A percentile compares a stretch with the other conserved stretches of the same genome.
Evolutionary conservation across 2,329 filamentous ascomycete genomes (phyloP).

Genomic region (Cercospora zeae-maydis): DNA sequence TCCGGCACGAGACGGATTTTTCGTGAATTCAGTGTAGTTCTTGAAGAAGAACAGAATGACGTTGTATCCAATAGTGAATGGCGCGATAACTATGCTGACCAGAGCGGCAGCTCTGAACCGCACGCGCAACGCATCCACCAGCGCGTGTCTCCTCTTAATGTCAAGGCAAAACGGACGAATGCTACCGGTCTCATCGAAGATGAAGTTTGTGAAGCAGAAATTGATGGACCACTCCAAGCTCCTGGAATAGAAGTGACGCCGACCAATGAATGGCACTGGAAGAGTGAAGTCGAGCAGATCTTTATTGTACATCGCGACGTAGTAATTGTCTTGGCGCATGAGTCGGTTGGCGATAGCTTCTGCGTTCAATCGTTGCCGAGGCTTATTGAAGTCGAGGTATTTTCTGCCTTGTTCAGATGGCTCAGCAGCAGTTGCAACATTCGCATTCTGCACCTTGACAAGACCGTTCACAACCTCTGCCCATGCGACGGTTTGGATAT

Average conservation of each 20-base stretch:
- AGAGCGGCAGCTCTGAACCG: constrained; percentile 80
- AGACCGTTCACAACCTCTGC: constrained; percentile 82
- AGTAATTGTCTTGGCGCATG: constrained; percentile 95
- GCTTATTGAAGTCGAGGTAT: constrained; percentile 54
- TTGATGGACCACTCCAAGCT: constrained; percentile 91
- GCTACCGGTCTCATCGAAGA: constrained; percentile 86
- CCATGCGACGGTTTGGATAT: constrained; percentile 94
- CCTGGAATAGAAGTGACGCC: constrained; percentile 78
- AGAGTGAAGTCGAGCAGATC: constrained; percentile 85
- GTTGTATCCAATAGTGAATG: constrained; percentile 82
- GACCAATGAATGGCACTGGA: constrained; percentile 76
- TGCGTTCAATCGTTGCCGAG: constrained; percentile 82
- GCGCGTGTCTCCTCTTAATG: constrained; percentile 70
- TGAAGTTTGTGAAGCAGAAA: constrained; percentile 85
- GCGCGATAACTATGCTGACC: constrained; percentile 81
- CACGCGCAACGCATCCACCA: constrained; percentile 73
- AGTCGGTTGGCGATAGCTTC: constrained; percentile 95
- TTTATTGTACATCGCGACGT: constrained; percentile 97
- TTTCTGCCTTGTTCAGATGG: constrained; percentile 57
- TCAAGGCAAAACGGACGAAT: constrained; percentile 83
- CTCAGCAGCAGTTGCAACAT: constrained; percentile 70
- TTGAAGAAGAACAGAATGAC: constrained; percentile 88
- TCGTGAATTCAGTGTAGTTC: constrained; percentile 96
- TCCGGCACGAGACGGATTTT: constrained; percentile 82
- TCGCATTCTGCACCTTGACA: constrained; percentile 78